Conservation (phyloP, 176 grass and related monocot species). For the Microstegium vimineum region DNA sequence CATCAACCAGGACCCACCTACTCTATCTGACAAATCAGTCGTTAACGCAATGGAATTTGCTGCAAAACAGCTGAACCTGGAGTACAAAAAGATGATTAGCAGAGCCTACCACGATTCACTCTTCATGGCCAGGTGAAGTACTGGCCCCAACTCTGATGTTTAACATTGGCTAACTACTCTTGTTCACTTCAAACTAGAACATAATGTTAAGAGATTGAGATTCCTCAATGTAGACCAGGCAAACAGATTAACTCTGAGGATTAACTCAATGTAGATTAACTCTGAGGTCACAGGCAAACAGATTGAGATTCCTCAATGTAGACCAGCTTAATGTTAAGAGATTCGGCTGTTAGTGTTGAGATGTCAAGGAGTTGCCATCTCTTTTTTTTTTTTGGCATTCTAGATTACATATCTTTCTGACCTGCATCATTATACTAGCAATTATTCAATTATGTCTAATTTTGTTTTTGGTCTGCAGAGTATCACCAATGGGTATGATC, state of each 20-base stretch:
- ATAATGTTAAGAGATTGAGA: too few relatives aligned
- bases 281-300: background rate
- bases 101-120: slow-evolving; percentile 98
- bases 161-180: background rate
- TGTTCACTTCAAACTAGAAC: background rate
- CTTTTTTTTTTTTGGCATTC: background rate
- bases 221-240: too few relatives aligned
- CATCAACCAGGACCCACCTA: slow-evolving; percentile 89
- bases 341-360: background rate
- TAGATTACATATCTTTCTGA: background rate
- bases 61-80: slow-evolving; percentile 53
- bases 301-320: background rate
- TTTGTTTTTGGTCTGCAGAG: slow-evolving; percentile 42
- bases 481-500: slow-evolving; percentile 96
- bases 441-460: background rate
- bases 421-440: background rate
- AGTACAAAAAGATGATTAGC: slow-evolving; percentile 84
- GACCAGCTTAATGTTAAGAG: background rate
- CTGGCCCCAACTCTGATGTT: background rate
- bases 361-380: background rate
- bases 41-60: slow-evolving; percentile 65
- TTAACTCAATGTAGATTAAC: too few relatives aligned
- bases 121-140: slow-evolving; percentile 89
- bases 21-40: slow-evolving; percentile 69
- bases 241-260: too few relatives aligned